Percentiles rank a stretch among this genome's conserved stretches.
These are phyloP conservation scores for Hermanozyma aechmeae DNA, from an alignment of 805 yeast genomes.

Conservation along the genomic window DNA sequence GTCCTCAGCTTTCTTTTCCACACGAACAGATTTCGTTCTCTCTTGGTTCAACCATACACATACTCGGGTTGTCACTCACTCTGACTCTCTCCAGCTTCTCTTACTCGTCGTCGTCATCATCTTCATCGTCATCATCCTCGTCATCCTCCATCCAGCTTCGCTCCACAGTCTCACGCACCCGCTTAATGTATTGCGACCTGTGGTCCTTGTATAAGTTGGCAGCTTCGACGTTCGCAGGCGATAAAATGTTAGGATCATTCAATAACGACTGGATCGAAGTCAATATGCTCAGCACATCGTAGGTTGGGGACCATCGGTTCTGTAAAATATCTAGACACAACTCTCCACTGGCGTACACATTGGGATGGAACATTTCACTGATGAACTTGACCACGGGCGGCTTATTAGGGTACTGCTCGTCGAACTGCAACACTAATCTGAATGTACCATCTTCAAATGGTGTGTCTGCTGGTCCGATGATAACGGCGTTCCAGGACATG, in stretches of 20 bases:
- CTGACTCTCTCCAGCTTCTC: not conserved
- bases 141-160: slow-evolving; percentile 85
- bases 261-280: slow-evolving; percentile 87
- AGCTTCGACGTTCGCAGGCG: slow-evolving; percentile 98
- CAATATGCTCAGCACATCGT: slow-evolving; percentile 90
- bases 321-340: slow-evolving; percentile 92
- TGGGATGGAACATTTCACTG: slow-evolving; percentile 96
- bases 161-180: slow-evolving; percentile 93
- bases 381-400: slow-evolving; percentile 91
- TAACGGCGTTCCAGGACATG: slow-evolving; percentile 97
- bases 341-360: slow-evolving; percentile 92
- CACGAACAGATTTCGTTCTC: too few relatives aligned
- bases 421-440: slow-evolving; percentile 75
- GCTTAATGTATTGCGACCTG: slow-evolving; percentile 79
- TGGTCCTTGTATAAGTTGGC: slow-evolving; percentile 94
- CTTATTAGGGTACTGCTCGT: slow-evolving; percentile 95
- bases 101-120: slow-evolving; percentile 2
- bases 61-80: too few relatives aligned
- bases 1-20: too few relatives aligned
- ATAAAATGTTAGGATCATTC: slow-evolving; percentile 92
- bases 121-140: slow-evolving; percentile 46
- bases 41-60: too few relatives aligned
- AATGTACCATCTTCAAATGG: slow-evolving; percentile 98
- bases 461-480: slow-evolving; percentile 94
- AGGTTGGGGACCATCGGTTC: slow-evolving; percentile 97